Evolutionary conservation across 371 early-diverging fungal species (phyloP), one percentile per base, ranked within the genome.

Genomic region (Coemansia sp.): DNA sequence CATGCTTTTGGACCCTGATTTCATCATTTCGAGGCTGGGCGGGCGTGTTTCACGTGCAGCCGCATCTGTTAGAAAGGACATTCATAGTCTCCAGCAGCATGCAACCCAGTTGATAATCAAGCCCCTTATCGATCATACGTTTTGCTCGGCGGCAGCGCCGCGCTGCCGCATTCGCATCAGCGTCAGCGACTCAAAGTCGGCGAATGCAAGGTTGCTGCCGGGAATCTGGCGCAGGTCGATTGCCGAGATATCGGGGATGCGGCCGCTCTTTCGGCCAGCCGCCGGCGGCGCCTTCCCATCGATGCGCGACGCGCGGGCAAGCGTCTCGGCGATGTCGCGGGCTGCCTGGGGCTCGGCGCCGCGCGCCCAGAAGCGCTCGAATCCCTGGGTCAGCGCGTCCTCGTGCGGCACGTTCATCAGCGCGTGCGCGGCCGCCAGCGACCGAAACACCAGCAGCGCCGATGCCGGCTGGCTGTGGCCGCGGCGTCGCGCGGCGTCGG

Each of bases 121-220:
- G 26, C 1, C 26, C 38, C 7, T 9, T 9, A 38, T 38, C 38
- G 38, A 38, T 38, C 38, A 38, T 9, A 38, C 38, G 38, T 26
- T 26, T 26, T 26, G 26, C 26, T 26, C 26, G 26, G 26, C 26
- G 26, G 35, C 36, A 8, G 49, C 8, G 30, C 35, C 48, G 38
- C 48, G 48, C 50, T 68, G 59, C 48, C 69, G 72, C 72, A 72
- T 72, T 4, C 72, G 69, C 72, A 62, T 61, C 51, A 72, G 51
- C 33, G 72, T 72, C 57, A 69, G 61, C 10, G 69, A 36, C 41
- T 72, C 72, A 64, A 72, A 72, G 31, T 69, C 69, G 14, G 60
- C 57, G 57, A 72, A 72, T 36, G 40, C 31, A 61, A 72, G 31
- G 16, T 42, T 50, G 43, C 49, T 48, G 47, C 72, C 72, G 8